Percentiles rank a stretch among this genome's conserved stretches.
Evolutionary conservation across 768 basidiomycete genomes (phyloP).

Genomic region (Phaeotremella fagi): DNA sequence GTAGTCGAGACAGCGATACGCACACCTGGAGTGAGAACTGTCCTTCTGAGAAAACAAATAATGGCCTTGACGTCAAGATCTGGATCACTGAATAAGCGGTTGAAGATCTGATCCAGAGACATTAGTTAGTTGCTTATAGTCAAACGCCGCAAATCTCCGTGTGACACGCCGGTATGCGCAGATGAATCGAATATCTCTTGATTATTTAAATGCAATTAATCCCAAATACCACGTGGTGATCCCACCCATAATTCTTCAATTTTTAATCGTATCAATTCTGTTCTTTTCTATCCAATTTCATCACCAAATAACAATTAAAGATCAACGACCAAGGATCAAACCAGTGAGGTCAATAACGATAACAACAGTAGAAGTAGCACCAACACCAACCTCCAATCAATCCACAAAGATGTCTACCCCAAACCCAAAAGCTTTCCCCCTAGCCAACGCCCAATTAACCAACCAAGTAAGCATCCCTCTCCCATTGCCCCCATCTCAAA

Average conservation of each 20-base stretch:
- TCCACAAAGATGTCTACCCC: constrained; percentile 50
- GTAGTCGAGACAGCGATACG: no score
- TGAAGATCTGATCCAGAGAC: no score
- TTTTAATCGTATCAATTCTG: background rate
- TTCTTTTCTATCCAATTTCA: constrained; percentile 4
- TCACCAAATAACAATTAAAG: no score
- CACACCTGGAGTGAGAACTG: no score
- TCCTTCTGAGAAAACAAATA: no score
- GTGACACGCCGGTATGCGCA: no score
- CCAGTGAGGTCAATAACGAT: constrained; percentile 33
- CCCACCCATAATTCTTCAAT: no score
- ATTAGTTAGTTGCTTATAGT: no score
- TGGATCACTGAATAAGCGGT: no score
- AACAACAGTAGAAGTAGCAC: background rate
- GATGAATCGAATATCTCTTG: no score
- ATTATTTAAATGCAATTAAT: background rate
- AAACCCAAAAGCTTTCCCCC: constrained; percentile 77
- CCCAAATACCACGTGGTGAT: background rate
- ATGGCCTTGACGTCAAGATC: no score
- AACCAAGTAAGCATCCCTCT: constrained; percentile 63
- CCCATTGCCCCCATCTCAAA: background rate
- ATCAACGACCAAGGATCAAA: constrained; percentile 36
- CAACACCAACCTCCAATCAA: background rate
- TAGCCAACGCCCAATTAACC: constrained; percentile 78
- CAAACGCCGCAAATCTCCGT: no score